phyloP scores from a whole-genome alignment of 75 land plant species.

The Pinus albicaulis region DNA sequence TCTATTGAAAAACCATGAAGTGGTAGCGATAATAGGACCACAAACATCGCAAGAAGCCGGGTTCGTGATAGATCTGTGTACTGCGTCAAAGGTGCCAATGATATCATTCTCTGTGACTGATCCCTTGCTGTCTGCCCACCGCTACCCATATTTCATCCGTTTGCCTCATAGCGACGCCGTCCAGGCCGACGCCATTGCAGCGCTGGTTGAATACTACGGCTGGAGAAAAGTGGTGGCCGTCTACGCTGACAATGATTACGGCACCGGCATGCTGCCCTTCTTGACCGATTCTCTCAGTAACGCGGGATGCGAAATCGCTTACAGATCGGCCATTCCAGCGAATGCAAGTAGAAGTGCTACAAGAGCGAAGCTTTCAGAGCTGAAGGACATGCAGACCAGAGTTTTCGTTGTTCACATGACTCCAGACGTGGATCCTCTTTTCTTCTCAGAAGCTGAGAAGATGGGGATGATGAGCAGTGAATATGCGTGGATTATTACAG shows the following conservation, averaged over 20 bases:
- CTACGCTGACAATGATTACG: constrained; percentile 49
- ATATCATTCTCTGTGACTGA: constrained; percentile 43
- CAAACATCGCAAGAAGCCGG: constrained; percentile 23
- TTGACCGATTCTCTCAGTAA: constrained; percentile 43
- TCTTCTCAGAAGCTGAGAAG: constrained; percentile 38
- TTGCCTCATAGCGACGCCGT: constrained; percentile 30
- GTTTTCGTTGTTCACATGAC: constrained; percentile 57
- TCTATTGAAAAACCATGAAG: too few relatives aligned
- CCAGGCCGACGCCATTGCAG: constrained; percentile 34
- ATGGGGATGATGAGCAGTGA: constrained; percentile 55
- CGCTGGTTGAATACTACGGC: too few relatives aligned
- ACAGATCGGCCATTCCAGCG: constrained; percentile 33
- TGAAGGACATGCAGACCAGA: constrained; percentile 47
- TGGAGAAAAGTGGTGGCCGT: constrained; percentile 30
- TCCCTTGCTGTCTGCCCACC: constrained; percentile 32
- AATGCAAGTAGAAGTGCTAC: constrained; percentile 25
- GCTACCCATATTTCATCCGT: background rate
- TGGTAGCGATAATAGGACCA: constrained; percentile 55
- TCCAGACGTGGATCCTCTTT: background rate
- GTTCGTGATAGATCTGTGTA: constrained; percentile 33
- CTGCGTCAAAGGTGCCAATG: constrained; percentile 45
- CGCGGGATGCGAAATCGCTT: constrained; percentile 31
- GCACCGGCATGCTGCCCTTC: constrained; percentile 36
- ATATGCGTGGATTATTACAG: constrained; percentile 74
- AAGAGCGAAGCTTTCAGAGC: constrained; percentile 26